Percentiles rank a stretch among this genome's conserved stretches.
phyloP scores from a whole-genome alignment of 106 monocot genomes.

The Dendrobium huoshanense region DNA sequence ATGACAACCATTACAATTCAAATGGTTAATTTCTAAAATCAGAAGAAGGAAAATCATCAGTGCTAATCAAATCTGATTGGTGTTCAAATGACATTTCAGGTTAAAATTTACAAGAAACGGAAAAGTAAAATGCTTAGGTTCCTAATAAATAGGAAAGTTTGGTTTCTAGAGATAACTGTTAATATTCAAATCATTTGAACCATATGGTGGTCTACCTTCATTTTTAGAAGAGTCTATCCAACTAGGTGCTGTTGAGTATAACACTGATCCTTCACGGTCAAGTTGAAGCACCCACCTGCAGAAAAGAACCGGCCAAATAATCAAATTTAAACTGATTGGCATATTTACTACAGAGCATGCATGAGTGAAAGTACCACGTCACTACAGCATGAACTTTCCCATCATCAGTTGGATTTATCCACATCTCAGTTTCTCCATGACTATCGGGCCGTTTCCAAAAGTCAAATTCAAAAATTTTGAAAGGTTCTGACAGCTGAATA shows the following conservation, averaged over 20 bases:
- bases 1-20: neutral
- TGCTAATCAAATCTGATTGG: neutral
- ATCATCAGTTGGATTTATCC: conserved; percentile 38
- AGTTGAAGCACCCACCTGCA: conserved; percentile 98
- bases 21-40: neutral
- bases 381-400: conserved; percentile 80
- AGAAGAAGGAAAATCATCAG: neutral
- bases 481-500: conserved; percentile 89
- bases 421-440: conserved; percentile 48
- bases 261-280: conserved; percentile 66
- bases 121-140: neutral
- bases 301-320: neutral
- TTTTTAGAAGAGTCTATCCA: conserved; percentile 38
- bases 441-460: conserved; percentile 81
- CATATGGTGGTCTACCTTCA: conserved; percentile 15
- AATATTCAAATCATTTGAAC: conserved; percentile 2
- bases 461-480: conserved; percentile 96
- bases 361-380: conserved; percentile 63
- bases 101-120: neutral
- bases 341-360: conserved; percentile 8
- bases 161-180: neutral
- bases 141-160: neutral
- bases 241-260: conserved; percentile 82
- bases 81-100: neutral
- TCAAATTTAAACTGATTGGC: neutral